Percentiles rank a stretch among this genome's conserved stretches.
Conservation (phyloP, 2,329 filamentous ascomycete species). For the Sarocladium kiliense region DNA sequence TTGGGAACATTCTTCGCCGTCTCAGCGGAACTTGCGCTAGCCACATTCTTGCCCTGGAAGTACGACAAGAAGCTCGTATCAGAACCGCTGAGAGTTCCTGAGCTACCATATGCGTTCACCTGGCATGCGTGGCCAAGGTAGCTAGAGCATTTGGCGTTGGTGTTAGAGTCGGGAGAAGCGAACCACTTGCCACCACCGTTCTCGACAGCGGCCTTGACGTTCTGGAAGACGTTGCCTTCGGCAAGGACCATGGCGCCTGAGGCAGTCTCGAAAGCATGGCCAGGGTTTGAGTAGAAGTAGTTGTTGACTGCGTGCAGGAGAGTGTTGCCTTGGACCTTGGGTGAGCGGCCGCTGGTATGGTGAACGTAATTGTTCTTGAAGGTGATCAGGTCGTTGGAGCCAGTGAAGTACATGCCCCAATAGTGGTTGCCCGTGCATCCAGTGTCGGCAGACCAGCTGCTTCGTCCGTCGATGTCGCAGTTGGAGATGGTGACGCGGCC, state of each 20-base stretch:
- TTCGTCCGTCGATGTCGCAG: constrained; percentile 51
- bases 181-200: constrained; percentile 13
- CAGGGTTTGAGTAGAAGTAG: constrained; percentile 21
- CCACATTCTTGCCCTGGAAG: constrained; percentile 49
- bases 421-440: constrained; percentile 32
- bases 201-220: constrained; percentile 29
- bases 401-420: constrained; percentile 27
- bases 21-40: constrained; percentile 31
- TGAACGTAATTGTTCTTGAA: constrained; percentile 58
- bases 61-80: constrained; percentile 43
- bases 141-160: constrained; percentile 15
- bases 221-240: constrained; percentile 55
- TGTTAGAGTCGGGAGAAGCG: constrained; percentile 13
- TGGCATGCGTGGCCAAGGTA: constrained; percentile 9
- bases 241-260: constrained; percentile 40
- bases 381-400: constrained; percentile 39
- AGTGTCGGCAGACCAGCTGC: constrained; percentile 33
- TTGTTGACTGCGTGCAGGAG: constrained; percentile 42
- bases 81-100: constrained; percentile 30
- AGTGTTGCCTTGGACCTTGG: constrained; percentile 53
- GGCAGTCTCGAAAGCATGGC: constrained; percentile 53
- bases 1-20: constrained; percentile 30
- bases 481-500: constrained; percentile 57
- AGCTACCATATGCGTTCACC: constrained; percentile 31
- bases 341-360: constrained; percentile 50